These are phyloP conservation scores for Sugiyamaella neomexicana DNA, from an alignment of 1,139 yeast genomes.

Conservation along the genomic window DNA sequence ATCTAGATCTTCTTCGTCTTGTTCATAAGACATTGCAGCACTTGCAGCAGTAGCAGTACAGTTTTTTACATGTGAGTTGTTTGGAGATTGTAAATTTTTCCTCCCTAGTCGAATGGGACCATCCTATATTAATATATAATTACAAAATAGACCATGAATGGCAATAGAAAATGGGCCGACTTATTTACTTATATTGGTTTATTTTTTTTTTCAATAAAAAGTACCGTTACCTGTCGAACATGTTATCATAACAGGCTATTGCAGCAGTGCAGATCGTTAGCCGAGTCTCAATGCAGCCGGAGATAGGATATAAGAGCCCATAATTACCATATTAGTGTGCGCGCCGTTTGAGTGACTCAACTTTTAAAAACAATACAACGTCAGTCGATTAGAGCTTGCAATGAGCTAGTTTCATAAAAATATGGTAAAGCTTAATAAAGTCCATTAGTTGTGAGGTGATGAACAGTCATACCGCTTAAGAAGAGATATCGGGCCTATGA, in stretches of 20 bases:
- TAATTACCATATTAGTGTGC: not conserved
- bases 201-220: not conserved
- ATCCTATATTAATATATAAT: not conserved
- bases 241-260: not conserved
- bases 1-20: slow-evolving; percentile 1
- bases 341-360: too few relatives aligned
- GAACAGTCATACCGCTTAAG: not conserved
- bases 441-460: too few relatives aligned
- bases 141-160: not conserved
- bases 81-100: too few relatives aligned
- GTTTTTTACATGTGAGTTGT: not conserved
- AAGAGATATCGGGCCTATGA: too few relatives aligned
- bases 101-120: not conserved
- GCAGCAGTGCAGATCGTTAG: not conserved
- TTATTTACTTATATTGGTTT: too few relatives aligned
- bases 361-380: not conserved
- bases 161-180: not conserved
- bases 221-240: not conserved
- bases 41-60: not conserved
- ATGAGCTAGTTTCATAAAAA: not conserved
- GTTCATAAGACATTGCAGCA: not conserved
- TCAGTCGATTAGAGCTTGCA: not conserved
- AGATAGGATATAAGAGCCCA: not conserved
- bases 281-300: not conserved
- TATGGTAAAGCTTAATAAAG: too few relatives aligned